Evolutionary conservation across 805 yeast genomes (phyloP), one percentile per base, ranked within the genome.

Genomic region (Myxozyma geophila): DNA sequence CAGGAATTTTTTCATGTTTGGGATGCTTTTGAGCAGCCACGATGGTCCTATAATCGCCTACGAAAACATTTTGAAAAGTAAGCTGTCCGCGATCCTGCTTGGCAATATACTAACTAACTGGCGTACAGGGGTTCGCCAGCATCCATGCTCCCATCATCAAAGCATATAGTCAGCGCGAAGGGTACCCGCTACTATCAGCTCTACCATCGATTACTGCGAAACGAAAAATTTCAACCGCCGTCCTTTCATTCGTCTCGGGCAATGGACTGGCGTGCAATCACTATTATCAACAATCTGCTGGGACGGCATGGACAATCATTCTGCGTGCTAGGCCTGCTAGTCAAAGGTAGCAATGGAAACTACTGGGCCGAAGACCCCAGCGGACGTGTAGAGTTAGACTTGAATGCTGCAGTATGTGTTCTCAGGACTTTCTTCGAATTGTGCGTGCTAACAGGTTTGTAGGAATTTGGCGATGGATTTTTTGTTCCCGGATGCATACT

Each of bases 241-340:
- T 59, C 72, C 9, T 83, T n/a, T 73, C 82, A 51, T 75, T 77
- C 60, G 72, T 77, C 33, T 61, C 43, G 69, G 53, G 66, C 65
- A 17, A 51, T 64, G 35, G 47, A 43, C 10, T 58, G 69, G 65
- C 66, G 70, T 33, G 62, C 82, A 2, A 78, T 93, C 51, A 89
- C 96, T 0, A 80, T 85, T 46, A 86, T 95, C 59, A 92, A 92
- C 71, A 92, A 92, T 74, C 78, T 95, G 63, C 74, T 95, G 36
- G 99, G 99, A 37, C 79, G 97, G 59, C 89, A 88, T 70, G 93
- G 93, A 4, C 80, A 83, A 58, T 81, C 84, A 61, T 95, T 95
- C 72, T 77, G 89, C 7, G 73, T 95, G 1, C 85, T 92, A 71
- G 99, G 99, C 0, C 77, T 92, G 62, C 75, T 95, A 10, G 80